Percentiles rank a stretch among this genome's conserved stretches.
These are phyloP conservation scores for Conoideocrella luteorostrata DNA, from an alignment of 2,329 filamentous ascomycete species.

Conservation along the genomic window DNA sequence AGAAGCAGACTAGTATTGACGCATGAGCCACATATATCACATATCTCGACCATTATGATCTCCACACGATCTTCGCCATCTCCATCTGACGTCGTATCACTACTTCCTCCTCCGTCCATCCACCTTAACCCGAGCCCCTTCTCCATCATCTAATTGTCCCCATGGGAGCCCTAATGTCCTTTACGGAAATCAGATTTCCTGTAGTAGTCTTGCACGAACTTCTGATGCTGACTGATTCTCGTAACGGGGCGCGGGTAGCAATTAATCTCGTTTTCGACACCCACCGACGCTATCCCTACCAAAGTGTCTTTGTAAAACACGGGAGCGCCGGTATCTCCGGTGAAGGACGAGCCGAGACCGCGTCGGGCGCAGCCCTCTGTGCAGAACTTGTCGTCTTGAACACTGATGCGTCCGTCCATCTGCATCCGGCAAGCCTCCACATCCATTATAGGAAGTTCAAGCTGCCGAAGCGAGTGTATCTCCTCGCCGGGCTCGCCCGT, in stretches of 20 bases:
- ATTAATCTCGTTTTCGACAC: no score
- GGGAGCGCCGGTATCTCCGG: slow-evolving; percentile 1
- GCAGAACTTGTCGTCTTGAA: slow-evolving; percentile 3
- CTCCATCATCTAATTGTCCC: no score
- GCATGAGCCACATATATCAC: no score
- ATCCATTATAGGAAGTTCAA: neutral
- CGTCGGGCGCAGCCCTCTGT: neutral
- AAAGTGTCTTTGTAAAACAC: neutral
- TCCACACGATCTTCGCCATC: no score
- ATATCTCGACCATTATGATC: no score
- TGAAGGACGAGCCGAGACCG: neutral
- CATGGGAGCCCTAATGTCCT: no score
- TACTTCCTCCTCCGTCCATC: no score
- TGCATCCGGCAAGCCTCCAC: neutral
- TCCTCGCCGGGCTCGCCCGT: no score
- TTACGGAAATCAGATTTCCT: neutral
- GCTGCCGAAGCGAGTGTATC: no score
- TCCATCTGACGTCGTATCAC: no score
- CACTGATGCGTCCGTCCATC: neutral
- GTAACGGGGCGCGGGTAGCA: neutral
- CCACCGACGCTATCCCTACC: slow-evolving; percentile 1
- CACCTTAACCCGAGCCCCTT: no score
- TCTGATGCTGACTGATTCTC: neutral
- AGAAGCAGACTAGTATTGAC: no score
- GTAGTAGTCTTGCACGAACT: neutral